These are phyloP conservation scores for Fusarium xylarioides DNA, from an alignment of 2,329 filamentous ascomycete species.

Conservation along the genomic window DNA sequence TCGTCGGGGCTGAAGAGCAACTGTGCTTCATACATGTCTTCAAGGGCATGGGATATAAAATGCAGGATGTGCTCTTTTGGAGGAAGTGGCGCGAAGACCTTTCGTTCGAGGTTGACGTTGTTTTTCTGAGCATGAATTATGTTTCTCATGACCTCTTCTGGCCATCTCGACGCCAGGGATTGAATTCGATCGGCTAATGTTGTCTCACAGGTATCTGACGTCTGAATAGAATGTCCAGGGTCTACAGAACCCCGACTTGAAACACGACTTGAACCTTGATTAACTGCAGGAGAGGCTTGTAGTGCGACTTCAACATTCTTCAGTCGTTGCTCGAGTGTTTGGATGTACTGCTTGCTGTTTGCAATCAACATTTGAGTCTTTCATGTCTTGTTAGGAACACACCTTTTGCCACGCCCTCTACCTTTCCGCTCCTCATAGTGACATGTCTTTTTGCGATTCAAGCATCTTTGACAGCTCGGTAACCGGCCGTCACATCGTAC, in stretches of 20 bases:
- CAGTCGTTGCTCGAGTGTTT: background rate
- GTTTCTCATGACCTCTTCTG: background rate
- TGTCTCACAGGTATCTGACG: fast-evolving
- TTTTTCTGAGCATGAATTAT: background rate
- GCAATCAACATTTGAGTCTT: fast-evolving
- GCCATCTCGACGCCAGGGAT: background rate
- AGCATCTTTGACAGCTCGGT: background rate
- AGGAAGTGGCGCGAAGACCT: background rate
- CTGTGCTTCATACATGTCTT: background rate
- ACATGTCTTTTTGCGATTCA: background rate
- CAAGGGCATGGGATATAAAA: background rate
- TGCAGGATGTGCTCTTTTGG: background rate
- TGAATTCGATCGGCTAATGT: background rate
- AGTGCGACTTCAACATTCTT: background rate
- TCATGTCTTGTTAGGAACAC: fast-evolving
- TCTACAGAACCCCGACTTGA: fast-evolving
- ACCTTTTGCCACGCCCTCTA: background rate
- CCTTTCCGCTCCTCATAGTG: background rate
- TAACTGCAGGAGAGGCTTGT: fast-evolving
- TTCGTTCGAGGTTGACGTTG: background rate
- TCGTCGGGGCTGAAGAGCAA: background rate
- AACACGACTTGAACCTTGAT: fast-evolving
- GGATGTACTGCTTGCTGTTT: background rate
- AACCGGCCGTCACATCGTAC: background rate
- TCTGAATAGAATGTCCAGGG: fast-evolving